Evolutionary conservation across 805 yeast species (phyloP), one percentile per base, ranked within the genome.

Genomic region (Candida awuae): DNA sequence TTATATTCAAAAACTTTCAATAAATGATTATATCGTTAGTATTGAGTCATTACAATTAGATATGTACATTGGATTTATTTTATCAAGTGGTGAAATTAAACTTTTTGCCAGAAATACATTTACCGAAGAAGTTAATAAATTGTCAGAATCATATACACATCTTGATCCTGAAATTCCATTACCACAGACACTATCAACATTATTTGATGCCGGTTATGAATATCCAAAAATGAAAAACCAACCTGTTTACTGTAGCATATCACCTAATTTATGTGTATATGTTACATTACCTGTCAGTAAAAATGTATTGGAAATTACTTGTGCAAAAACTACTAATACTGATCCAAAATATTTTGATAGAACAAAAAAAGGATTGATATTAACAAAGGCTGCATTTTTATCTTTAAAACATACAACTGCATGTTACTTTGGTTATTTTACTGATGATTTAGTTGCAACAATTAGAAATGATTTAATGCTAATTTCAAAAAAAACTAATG

Each of bases 331-430:
- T 7, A 27, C 21, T 3, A 42, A 35, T 7, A 39, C 50, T 7
- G 48, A 46, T 22, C 17, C 29, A 1, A 15, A 37, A 9, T 41
- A 41, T 30, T 34, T 37, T 3, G 34, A 47, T 14, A 37, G 37
- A 4, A 47, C 49, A 17, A 51, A 38, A 32, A 52, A 50, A 23
- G 65, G 66, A 3, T 61, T 63, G 12, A 41, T 68, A 29, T 55
- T 61, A n/a, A 48, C 67, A 2, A 59, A 75, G 1, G 69, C 83
- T 0, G 77, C 75, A 1, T 79, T 75, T 0, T 58, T 84, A 36
- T 84, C 94, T 0, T 66, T 71, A 21, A 61, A 77, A 6, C 86
- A 83, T 55, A 75, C 92, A 0, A 68, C 71, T 39, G 74, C 87
- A 0, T 84, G 88, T 49, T 83, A 79, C 56, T 68, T 77, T 34